Evolutionary conservation across 1,284 basidiomycete genomes (phyloP).

Genomic region (Neonothopanus nambi): DNA sequence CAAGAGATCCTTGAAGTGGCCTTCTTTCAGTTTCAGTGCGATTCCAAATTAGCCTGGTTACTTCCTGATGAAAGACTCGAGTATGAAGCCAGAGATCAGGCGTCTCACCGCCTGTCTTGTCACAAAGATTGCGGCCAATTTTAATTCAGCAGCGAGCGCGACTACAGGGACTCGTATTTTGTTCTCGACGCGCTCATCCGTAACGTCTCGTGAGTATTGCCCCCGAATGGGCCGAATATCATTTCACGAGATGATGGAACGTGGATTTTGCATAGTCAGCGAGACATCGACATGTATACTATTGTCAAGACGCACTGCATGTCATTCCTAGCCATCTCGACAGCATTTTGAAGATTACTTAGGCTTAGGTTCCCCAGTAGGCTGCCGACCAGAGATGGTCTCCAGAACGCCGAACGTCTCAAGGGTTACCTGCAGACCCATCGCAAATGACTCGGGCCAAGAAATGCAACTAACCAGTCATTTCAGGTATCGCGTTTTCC

Average conservation of each 20-base stretch:
- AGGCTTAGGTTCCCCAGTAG: conserved; percentile 91
- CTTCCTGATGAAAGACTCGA: neutral
- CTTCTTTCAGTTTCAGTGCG: conserved; percentile 94
- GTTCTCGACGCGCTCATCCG: conserved; percentile 75
- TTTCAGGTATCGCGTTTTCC: conserved; percentile 86
- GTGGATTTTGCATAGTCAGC: conserved; percentile 56
- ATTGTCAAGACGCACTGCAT: conserved; percentile 64
- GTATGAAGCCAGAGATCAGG: neutral
- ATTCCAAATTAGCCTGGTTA: conserved; percentile 87
- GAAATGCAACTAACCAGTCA: conserved; percentile 71
- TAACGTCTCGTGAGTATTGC: conserved; percentile 91
- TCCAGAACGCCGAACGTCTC: conserved; percentile 91
- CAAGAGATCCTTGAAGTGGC: conserved; percentile 92
- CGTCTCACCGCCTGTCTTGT: conserved; percentile 80
- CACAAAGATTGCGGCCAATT: conserved; percentile 89
- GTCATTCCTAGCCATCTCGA: conserved; percentile 91
- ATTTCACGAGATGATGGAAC: conserved; percentile 95
- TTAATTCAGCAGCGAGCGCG: too few species aligned
- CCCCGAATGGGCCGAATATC: conserved; percentile 93
- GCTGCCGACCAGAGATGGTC: conserved; percentile 82
- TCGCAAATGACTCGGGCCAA: neutral
- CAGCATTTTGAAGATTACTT: conserved; percentile 94
- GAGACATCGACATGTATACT: neutral
- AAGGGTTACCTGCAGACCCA: conserved; percentile 77
- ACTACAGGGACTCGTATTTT: conserved; percentile 92